These are phyloP conservation scores for Suillus bovinus DNA, from an alignment of 768 basidiomycete species.

Conservation along the genomic window DNA sequence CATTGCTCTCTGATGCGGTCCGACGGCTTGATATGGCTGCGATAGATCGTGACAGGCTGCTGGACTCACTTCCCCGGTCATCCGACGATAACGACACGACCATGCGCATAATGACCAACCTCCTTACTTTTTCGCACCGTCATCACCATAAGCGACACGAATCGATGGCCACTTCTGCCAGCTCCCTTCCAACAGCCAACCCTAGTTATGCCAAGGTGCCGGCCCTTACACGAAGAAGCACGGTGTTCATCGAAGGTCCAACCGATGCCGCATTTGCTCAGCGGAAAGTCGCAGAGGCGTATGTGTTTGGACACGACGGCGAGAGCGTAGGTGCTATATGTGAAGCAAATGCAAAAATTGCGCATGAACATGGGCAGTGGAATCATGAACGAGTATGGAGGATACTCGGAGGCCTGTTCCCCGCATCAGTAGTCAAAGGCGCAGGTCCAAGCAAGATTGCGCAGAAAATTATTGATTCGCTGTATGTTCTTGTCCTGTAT, in stretches of 20 bases:
- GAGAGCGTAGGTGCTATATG: constrained; percentile 50
- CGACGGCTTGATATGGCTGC: constrained; percentile 63
- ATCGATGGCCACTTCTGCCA: constrained; percentile 2
- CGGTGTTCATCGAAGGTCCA: constrained; percentile 56
- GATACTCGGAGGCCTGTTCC: constrained; percentile 53
- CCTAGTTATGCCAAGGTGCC: constrained; percentile 43
- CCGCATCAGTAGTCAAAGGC: constrained; percentile 22
- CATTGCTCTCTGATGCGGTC: constrained; percentile 73
- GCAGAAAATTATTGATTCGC: constrained; percentile 42
- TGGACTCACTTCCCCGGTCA: constrained; percentile 38
- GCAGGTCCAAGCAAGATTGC: constrained; percentile 29
- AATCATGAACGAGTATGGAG: constrained; percentile 73
- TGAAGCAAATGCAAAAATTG: constrained; percentile 57
- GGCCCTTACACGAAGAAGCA: constrained; percentile 45
- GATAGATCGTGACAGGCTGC: constrained; percentile 45
- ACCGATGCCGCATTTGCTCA: constrained; percentile 46
- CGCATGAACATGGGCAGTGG: constrained; percentile 57
- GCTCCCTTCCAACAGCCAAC: constrained; percentile 21
- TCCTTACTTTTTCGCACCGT: constrained; percentile 60
- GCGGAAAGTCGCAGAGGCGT: constrained; percentile 61
- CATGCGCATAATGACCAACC: constrained; percentile 75
- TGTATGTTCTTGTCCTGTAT: constrained; percentile 42
- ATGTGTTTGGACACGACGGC: constrained; percentile 46
- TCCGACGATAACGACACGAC: constrained; percentile 58
- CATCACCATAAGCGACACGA: constrained; percentile 26